Percentiles rank a stretch among this genome's conserved stretches.
phyloP scores from a whole-genome alignment of 176 grass and related monocot genomes.

The Aegilops tauschii region DNA sequence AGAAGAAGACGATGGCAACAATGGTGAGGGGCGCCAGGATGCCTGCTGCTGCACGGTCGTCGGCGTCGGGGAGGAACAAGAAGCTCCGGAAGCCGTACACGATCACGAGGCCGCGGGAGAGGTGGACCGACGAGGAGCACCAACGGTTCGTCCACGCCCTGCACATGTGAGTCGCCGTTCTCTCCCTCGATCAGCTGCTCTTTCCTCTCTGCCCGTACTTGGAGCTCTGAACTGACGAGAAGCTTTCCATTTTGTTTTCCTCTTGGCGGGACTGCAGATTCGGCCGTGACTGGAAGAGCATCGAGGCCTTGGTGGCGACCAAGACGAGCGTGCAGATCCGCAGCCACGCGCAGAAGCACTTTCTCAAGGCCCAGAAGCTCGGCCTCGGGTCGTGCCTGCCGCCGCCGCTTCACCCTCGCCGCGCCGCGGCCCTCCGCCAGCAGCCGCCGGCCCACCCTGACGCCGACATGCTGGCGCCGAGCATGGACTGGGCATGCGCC shows the following conservation, averaged over 20 bases:
- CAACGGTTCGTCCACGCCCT: constrained; percentile 61
- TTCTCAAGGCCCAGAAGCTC: constrained; percentile 66
- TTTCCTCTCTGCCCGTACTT: not conserved
- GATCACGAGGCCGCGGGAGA: constrained; percentile 60
- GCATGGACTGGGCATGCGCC: not conserved
- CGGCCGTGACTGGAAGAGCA: constrained; percentile 81
- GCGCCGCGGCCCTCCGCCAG: constrained; percentile 5
- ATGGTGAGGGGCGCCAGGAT: not conserved
- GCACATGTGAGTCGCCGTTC: constrained; percentile 32
- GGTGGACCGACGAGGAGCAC: constrained; percentile 71
- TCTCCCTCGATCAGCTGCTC: not conserved
- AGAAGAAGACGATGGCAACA: not conserved
- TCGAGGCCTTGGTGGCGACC: constrained; percentile 66
- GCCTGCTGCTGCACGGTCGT: not conserved
- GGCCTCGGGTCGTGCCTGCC: constrained; percentile 44
- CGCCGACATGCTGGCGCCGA: not conserved
- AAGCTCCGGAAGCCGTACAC: constrained; percentile 68
- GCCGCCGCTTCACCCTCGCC: constrained; percentile 39
- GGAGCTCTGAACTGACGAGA: not conserved
- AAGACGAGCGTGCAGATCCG: constrained; percentile 70
- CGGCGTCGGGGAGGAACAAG: not conserved
- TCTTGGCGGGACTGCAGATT: constrained; percentile 26
- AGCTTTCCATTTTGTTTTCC: not conserved
- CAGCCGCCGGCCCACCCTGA: not conserved
- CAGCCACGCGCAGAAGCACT: constrained; percentile 82